These are phyloP conservation scores for Globisporangium barbulae DNA, from an alignment of 352 stramenopile species.

Conservation along the genomic window DNA sequence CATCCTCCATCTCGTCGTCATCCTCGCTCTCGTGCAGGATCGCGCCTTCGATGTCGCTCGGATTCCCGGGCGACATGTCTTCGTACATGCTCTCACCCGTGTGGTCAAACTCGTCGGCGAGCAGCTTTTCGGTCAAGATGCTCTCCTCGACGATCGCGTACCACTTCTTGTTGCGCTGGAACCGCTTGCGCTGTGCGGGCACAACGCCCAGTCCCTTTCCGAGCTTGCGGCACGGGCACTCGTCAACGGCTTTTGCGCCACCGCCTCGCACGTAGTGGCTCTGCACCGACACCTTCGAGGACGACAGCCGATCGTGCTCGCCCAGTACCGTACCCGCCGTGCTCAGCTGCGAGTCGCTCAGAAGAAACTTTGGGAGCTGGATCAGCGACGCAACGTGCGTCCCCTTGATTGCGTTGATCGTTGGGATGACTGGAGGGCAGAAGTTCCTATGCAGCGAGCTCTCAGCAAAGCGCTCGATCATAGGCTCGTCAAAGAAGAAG, in stretches of 20 bases:
- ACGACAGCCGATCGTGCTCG: slow-evolving; percentile 22
- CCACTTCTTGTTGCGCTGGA: slow-evolving; percentile 51
- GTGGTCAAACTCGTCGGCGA: slow-evolving; percentile 22
- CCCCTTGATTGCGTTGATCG: neutral
- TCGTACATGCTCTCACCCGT: slow-evolving; percentile 29
- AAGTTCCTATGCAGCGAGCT: slow-evolving; percentile 14
- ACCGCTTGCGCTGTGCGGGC: slow-evolving; percentile 30
- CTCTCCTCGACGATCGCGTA: slow-evolving; percentile 39
- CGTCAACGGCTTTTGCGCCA: slow-evolving; percentile 13
- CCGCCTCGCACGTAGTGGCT: slow-evolving; percentile 19
- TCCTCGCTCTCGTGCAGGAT: slow-evolving; percentile 19
- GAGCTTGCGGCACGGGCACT: slow-evolving; percentile 48
- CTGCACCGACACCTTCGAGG: slow-evolving; percentile 22
- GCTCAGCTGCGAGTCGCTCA: slow-evolving; percentile 9
- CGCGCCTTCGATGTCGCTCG: slow-evolving; percentile 21
- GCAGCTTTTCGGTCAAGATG: slow-evolving; percentile 34
- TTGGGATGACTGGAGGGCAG: slow-evolving; percentile 8
- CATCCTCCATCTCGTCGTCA: slow-evolving; percentile 7
- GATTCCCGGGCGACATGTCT: slow-evolving; percentile 25
- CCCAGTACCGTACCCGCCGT: neutral
- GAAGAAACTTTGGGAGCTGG: slow-evolving; percentile 6
- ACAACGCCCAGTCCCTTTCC: slow-evolving; percentile 32
- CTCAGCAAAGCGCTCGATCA: slow-evolving; percentile 23
- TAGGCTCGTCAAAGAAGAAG: slow-evolving; percentile 46
- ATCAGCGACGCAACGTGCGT: slow-evolving; percentile 11